A percentile compares a stretch with the other conserved stretches of the same genome.
Evolutionary conservation across 164 flowering plant species (phyloP).

Genomic region (Warburgia ugandensis): DNA sequence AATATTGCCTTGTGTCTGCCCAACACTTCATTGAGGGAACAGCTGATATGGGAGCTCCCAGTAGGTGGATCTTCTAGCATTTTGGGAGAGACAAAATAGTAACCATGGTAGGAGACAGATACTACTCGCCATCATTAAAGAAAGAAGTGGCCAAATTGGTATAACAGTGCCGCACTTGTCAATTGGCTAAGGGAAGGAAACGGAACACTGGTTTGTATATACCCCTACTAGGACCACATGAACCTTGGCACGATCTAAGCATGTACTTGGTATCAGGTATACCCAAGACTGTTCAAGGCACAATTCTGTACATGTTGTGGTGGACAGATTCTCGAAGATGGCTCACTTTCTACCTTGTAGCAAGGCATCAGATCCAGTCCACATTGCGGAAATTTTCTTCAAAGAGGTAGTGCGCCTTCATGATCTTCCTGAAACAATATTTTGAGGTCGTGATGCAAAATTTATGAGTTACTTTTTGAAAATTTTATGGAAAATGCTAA

Average conservation of each 20-base stretch:
- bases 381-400: background rate
- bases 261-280: no score
- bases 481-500: no score
- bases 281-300: no score
- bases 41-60: background rate
- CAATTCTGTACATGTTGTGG: no score
- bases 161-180: background rate
- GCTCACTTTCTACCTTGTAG: background rate
- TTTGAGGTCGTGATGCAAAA: background rate
- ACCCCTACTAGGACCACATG: no score
- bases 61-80: background rate
- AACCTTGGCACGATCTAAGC: no score
- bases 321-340: background rate
- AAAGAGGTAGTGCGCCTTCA: background rate
- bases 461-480: background rate
- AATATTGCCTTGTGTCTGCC: no score
- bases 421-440: background rate
- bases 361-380: background rate
- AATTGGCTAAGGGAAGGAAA: no score
- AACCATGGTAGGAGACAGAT: background rate
- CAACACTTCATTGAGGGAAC: background rate
- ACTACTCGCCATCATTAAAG: background rate
- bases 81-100: background rate
- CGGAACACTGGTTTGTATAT: no score
- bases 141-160: background rate